A percentile compares a stretch with the other conserved stretches of the same genome.
phyloP scores from a whole-genome alignment of 768 basidiomycete species.

The Exidia glandulosa region DNA sequence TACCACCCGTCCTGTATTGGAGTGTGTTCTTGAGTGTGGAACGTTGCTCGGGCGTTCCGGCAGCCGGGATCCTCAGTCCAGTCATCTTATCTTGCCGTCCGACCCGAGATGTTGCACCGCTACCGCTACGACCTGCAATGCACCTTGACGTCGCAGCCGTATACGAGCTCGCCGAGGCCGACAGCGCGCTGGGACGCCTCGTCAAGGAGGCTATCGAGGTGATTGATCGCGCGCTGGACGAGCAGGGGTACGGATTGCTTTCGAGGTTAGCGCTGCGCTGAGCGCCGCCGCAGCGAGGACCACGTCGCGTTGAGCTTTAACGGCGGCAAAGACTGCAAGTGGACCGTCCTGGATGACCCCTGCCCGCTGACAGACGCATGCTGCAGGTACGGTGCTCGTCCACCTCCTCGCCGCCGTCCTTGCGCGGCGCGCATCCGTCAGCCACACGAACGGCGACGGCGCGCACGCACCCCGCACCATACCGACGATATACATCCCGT shows the following conservation, averaged over 20 bases:
- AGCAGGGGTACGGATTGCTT: conserved; percentile 59
- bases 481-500: conserved; percentile 76
- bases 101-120: no score
- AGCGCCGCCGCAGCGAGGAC: conserved; percentile 38
- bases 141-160: conserved; percentile 27
- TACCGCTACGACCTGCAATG: neutral
- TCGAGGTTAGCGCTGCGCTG: neutral
- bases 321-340: conserved; percentile 94
- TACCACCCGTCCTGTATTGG: no score
- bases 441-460: conserved; percentile 15
- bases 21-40: no score
- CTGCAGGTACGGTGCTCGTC: conserved; percentile 82
- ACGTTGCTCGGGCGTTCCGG: neutral
- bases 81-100: no score
- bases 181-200: conserved; percentile 40
- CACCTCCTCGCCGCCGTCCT: conserved; percentile 77
- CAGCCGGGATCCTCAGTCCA: no score
- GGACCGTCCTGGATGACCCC: no score
- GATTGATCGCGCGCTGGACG: conserved; percentile 65
- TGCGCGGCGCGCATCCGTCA: conserved; percentile 24
- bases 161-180: conserved; percentile 41
- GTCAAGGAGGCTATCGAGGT: conserved; percentile 76
- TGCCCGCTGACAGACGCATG: neutral
- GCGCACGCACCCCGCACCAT: conserved; percentile 31
- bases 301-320: conserved; percentile 88